Evolutionary conservation across 2,329 filamentous ascomycete genomes (phyloP).

Genomic region (Emydomyces testavorans): DNA sequence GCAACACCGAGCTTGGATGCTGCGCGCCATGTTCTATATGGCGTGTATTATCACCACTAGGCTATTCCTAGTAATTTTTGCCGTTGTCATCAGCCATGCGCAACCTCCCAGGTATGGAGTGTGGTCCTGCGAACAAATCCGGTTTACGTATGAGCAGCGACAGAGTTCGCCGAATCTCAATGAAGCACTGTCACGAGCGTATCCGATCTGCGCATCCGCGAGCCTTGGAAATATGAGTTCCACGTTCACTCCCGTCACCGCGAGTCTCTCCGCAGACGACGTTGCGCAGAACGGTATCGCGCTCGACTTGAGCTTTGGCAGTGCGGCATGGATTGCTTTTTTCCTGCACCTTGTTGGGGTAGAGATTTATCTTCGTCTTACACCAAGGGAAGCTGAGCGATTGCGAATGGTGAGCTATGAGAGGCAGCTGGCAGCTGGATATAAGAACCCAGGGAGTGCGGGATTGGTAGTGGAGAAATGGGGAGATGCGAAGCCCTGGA

Average conservation of each 20-base stretch:
- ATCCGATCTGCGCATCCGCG: slow-evolving; percentile 25
- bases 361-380: slow-evolving; percentile 43
- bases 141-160: slow-evolving; percentile 28
- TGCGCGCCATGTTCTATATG: slow-evolving; percentile 42
- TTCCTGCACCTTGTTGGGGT: slow-evolving; percentile 26
- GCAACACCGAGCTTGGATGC: slow-evolving; percentile 54
- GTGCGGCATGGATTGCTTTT: not conserved
- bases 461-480: slow-evolving; percentile 37
- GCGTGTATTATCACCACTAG: slow-evolving; percentile 22
- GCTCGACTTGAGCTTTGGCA: slow-evolving; percentile 10
- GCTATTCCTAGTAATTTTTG: slow-evolving; percentile 32
- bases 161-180: not conserved
- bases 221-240: slow-evolving; percentile 20
- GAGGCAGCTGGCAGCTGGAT: slow-evolving; percentile 45
- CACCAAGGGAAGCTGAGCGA: slow-evolving; percentile 43
- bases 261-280: not conserved
- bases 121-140: slow-evolving; percentile 41
- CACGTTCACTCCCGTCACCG: not conserved
- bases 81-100: slow-evolving; percentile 29
- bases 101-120: slow-evolving; percentile 27
- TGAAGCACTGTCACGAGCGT: slow-evolving; percentile 1
- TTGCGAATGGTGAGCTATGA: slow-evolving; percentile 47
- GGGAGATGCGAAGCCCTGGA: slow-evolving; percentile 23
- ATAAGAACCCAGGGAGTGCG: slow-evolving; percentile 39
- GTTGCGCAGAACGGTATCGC: not conserved